A percentile compares a stretch with the other conserved stretches of the same genome.
phyloP scores from a whole-genome alignment of 1,284 basidiomycete species.

The Coriolopsis trogii region DNA sequence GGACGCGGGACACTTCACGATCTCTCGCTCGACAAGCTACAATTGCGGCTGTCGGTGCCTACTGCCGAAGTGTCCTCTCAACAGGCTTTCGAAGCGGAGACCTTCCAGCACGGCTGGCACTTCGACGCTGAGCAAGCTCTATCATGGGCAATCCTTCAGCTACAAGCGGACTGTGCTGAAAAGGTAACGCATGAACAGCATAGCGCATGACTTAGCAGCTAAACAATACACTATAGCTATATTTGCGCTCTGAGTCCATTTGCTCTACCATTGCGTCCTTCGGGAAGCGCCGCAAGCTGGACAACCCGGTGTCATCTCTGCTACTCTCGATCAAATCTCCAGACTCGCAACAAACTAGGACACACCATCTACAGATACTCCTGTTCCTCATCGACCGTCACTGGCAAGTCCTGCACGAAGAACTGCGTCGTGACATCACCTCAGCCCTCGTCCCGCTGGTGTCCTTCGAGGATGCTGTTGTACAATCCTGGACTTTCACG shows the following conservation, averaged over 20 bases:
- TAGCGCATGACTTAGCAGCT: neutral
- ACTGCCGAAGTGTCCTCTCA: conserved; percentile 15
- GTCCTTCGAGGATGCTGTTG: conserved; percentile 59
- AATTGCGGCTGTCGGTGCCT: conserved; percentile 47
- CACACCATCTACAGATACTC: conserved; percentile 74
- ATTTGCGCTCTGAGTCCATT: conserved; percentile 60
- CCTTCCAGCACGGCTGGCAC: conserved; percentile 72
- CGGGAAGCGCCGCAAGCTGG: conserved; percentile 53
- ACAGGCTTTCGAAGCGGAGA: conserved; percentile 57
- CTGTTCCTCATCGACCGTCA: conserved; percentile 85
- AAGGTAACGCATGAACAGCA: conserved; percentile 48
- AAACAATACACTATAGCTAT: conserved; percentile 49
- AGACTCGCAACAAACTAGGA: conserved; percentile 36
- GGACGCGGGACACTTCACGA: conserved; percentile 63
- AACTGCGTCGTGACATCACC: conserved; percentile 60
- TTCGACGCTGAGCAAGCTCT: conserved; percentile 75
- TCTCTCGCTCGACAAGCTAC: conserved; percentile 67
- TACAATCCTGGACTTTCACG: conserved; percentile 85
- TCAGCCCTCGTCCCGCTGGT: conserved; percentile 61
- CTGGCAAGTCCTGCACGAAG: conserved; percentile 61
- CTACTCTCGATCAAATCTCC: conserved; percentile 52
- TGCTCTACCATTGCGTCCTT: conserved; percentile 38
- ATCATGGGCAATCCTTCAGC: conserved; percentile 80
- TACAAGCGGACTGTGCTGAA: conserved; percentile 81
- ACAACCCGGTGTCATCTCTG: conserved; percentile 63